Conservation (phyloP, 345 rosid species). For the Capsella bursapastoris region DNA sequence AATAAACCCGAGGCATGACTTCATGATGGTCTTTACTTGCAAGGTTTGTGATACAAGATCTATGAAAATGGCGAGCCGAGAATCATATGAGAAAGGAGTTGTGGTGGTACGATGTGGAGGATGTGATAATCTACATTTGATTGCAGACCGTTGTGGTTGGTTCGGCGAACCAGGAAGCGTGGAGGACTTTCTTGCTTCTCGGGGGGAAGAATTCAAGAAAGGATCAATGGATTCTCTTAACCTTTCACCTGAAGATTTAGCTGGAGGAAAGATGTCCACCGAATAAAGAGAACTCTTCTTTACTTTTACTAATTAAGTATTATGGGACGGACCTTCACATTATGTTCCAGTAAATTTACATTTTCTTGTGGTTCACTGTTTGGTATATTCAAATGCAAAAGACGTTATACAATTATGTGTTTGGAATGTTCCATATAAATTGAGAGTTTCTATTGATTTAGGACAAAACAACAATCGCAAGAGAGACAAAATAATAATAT, state of each 20-base stretch:
- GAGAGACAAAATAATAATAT: not conserved
- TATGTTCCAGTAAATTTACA: not conserved
- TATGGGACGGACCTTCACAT: not conserved
- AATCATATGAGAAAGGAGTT: slow-evolving; percentile 85
- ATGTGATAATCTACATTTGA: slow-evolving; percentile 84
- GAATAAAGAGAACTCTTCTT: slow-evolving; percentile 35
- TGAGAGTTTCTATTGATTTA: not conserved
- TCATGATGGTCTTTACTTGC: slow-evolving; percentile 86
- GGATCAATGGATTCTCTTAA: slow-evolving; percentile 75
- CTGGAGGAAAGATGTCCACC: slow-evolving; percentile 57
- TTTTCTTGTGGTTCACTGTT: not conserved
- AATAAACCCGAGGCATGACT: slow-evolving; percentile 76
- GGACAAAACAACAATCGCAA: not conserved
- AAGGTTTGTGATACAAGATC: slow-evolving; percentile 91
- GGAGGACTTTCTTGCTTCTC: slow-evolving; percentile 82
- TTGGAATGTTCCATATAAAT: not conserved
- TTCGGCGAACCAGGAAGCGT: slow-evolving; percentile 86
- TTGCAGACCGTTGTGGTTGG: slow-evolving; percentile 85
- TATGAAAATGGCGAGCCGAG: slow-evolving; percentile 67
- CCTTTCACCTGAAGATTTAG: slow-evolving; percentile 84
- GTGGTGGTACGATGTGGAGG: slow-evolving; percentile 86
- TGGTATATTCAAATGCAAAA: slow-evolving; percentile 2
- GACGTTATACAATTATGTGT: slow-evolving; percentile 1
- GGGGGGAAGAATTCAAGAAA: slow-evolving; percentile 78
- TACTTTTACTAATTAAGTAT: slow-evolving; percentile 1